Evolutionary conservation across 257 asterid species (phyloP), one percentile per base, ranked within the genome.

Genomic region (Hygrophila difformis): DNA sequence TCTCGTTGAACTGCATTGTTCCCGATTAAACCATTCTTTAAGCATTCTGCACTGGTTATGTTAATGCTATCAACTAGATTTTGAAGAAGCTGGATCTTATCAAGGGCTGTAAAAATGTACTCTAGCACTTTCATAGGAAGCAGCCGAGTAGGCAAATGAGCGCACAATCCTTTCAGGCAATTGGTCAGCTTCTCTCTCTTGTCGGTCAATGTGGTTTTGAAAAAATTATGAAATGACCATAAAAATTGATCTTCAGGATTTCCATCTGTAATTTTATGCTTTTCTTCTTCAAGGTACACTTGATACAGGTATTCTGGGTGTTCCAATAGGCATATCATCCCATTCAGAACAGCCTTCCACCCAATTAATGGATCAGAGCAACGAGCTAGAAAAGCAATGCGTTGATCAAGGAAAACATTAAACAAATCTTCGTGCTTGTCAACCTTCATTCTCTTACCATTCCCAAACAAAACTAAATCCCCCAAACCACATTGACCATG

Each of bases 401-500:
- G 94, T 33, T 70, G 18, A 41, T 73, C 72, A 22, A 86, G 89
- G 75, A 72, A 82, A 7, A 82, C 66, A 48, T 75, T 70, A 14
- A 38, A 28, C 33, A 82, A 72, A 16, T 75, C 89, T 16, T 69
- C 77, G 33, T 79, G 68, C 26, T 73, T 82, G 15, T 23, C 55
- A 18, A 86, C 63, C 49, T 71, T 72, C 96, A 79, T 79, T 49
- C 89, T 45, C 42, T 74, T 54, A 37, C 63, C 61, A 26, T 86
- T 82, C 3, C 94, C 96, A 59, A 61, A 75, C 55, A 86, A 49
- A 52, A 82, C 66, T 12, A 86, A 39, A 45, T 85, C 79, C 14
- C 95, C 95, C 19, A 85, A 61, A 22, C 96, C 94, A 13, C 79
- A 87, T 7, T 66, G 57, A 17, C 62, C 74, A 7, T n/a, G n/a